phyloP scores from a whole-genome alignment of 2,329 filamentous ascomycete genomes.

The Diplodia mutila region DNA sequence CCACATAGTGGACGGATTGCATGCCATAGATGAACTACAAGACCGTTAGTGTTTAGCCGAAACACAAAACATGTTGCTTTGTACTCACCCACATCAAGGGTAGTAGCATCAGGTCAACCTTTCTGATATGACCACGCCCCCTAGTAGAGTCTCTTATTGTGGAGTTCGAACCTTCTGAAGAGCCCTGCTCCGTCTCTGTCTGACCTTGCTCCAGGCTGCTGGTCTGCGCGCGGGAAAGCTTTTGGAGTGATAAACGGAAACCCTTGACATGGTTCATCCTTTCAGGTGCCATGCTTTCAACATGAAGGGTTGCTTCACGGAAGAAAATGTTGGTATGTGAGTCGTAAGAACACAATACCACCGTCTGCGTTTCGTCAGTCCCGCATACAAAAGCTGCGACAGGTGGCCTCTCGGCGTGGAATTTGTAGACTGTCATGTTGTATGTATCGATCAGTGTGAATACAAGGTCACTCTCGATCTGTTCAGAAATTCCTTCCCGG shows the following conservation, averaged over 20 bases:
- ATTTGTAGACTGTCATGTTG: conserved; percentile 45
- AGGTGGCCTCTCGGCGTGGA: conserved; percentile 41
- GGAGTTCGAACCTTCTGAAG: not conserved
- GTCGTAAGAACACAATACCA: conserved; percentile 48
- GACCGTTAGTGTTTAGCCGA: not conserved
- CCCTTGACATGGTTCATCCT: not conserved
- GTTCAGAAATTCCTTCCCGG: conserved; percentile 26
- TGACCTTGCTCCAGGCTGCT: not conserved
- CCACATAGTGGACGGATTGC: not conserved
- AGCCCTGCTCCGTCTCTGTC: not conserved
- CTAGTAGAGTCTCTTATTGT: too few relatives aligned
- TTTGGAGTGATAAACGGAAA: not conserved
- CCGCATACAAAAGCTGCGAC: conserved; percentile 44
- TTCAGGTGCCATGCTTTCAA: conserved; percentile 30
- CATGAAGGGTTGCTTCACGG: conserved; percentile 45
- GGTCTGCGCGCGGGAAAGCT: not conserved
- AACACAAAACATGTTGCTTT: not conserved
- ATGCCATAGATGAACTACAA: not conserved
- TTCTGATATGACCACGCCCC: not conserved
- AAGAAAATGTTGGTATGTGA: conserved; percentile 40
- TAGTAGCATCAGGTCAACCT: not conserved
- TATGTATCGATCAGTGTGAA: conserved; percentile 49
- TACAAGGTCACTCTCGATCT: not conserved
- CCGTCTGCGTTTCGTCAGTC: conserved; percentile 45
- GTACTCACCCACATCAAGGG: not conserved